These are phyloP conservation scores for Protea cynaroides DNA, from an alignment of 164 flowering plant genomes.

Conservation along the genomic window DNA sequence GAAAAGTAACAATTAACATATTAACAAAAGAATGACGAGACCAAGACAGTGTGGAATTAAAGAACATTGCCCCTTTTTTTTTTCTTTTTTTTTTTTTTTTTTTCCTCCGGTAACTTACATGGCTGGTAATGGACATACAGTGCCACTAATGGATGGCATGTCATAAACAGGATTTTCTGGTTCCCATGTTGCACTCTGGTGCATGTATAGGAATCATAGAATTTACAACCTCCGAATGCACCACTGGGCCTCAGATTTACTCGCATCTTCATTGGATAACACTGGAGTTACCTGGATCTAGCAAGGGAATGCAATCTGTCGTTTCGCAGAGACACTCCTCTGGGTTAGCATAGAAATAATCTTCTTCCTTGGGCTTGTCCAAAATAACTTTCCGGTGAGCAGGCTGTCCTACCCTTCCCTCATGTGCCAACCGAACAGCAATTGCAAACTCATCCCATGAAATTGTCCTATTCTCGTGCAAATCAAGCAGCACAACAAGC, in stretches of 20 bases:
- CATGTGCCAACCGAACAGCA: slow-evolving; percentile 52
- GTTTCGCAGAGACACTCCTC: slow-evolving; percentile 76
- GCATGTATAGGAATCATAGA: background rate
- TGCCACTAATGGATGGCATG: too few relatives aligned
- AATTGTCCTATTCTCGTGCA: slow-evolving; percentile 68
- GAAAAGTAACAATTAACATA: background rate
- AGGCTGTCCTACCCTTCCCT: slow-evolving; percentile 63
- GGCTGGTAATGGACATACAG: too few relatives aligned
- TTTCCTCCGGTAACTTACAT: background rate
- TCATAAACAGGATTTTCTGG: background rate
- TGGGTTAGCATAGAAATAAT: slow-evolving; percentile 93
- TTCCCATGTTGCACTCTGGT: background rate
- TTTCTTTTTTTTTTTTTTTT: too few relatives aligned
- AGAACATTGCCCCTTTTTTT: too few relatives aligned
- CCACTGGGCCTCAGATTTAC: background rate
- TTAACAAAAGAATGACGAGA: slow-evolving; percentile 2
- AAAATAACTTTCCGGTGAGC: slow-evolving; percentile 39
- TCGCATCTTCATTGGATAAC: background rate
- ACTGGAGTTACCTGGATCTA: slow-evolving; percentile 20
- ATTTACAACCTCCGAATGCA: background rate
- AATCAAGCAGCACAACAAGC: slow-evolving; percentile 70
- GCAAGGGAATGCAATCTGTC: slow-evolving; percentile 29
- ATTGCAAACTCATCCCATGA: slow-evolving; percentile 61
- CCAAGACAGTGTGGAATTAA: background rate
- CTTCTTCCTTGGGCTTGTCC: slow-evolving; percentile 98